phyloP scores from a whole-genome alignment of 1,139 yeast genomes.

The Hansenula lynferdii region DNA sequence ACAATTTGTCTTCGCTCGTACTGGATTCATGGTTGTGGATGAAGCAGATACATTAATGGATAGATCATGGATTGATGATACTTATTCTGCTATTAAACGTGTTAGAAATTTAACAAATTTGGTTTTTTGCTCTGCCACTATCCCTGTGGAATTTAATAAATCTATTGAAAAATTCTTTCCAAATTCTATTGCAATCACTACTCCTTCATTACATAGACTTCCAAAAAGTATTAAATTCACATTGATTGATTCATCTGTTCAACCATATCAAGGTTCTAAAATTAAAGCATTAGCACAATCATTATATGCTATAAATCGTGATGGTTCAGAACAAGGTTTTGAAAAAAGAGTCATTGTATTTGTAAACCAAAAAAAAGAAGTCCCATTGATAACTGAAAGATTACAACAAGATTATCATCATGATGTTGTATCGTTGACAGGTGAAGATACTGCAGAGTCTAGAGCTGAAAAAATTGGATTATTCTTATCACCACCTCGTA shows the following conservation, averaged over 20 bases:
- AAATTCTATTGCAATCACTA: constrained; percentile 59
- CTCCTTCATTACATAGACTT: constrained; percentile 79
- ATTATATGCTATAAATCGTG: constrained; percentile 77
- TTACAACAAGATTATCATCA: constrained; percentile 53
- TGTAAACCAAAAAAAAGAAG: constrained; percentile 71
- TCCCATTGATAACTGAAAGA: constrained; percentile 46
- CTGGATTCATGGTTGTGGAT: constrained; percentile 71
- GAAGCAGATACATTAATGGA: constrained; percentile 96
- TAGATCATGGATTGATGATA: constrained; percentile 69
- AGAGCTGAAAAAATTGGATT: constrained; percentile 52
- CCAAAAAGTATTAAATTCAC: constrained; percentile 71
- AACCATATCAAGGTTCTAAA: constrained; percentile 82
- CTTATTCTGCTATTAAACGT: constrained; percentile 49
- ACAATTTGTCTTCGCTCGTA: constrained; percentile 39
- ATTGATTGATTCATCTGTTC: constrained; percentile 66
- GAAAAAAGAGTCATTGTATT: constrained; percentile 84
- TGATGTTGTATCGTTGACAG: constrained; percentile 58
- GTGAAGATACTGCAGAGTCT: constrained; percentile 55
- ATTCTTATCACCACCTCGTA: constrained; percentile 54
- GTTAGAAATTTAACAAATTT: constrained; percentile 57
- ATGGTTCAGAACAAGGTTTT: constrained; percentile 72
- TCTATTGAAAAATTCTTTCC: constrained; percentile 63
- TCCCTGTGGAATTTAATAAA: constrained; percentile 72
- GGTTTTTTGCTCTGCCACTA: constrained; percentile 85
- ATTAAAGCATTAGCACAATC: constrained; percentile 84